phyloP scores from a whole-genome alignment of 2,329 filamentous ascomycete species.

The Exophiala bonariae region DNA sequence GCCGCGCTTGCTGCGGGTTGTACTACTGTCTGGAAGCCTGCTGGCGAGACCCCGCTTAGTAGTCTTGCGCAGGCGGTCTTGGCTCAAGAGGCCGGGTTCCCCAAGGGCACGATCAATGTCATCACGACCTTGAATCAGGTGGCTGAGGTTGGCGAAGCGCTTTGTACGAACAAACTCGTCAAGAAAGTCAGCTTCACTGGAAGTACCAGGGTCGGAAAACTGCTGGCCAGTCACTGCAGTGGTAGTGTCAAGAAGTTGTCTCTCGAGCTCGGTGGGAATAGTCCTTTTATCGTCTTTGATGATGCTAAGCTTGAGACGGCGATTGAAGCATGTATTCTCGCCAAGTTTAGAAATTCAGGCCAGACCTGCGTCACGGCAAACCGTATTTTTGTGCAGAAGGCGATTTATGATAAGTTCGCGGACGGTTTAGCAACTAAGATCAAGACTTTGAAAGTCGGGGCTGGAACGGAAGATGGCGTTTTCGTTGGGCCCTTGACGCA shows the following conservation, averaged over 20 bases:
- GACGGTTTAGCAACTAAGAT: conserved; percentile 70
- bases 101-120: conserved; percentile 37
- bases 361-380: conserved; percentile 53
- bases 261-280: conserved; percentile 48
- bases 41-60: conserved; percentile 38
- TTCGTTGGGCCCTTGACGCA: conserved; percentile 72
- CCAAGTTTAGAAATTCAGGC: conserved; percentile 29
- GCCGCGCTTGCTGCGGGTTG: conserved; percentile 41
- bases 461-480: conserved; percentile 67
- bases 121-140: conserved; percentile 68
- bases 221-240: conserved; percentile 36
- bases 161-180: conserved; percentile 32
- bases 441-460: conserved; percentile 71
- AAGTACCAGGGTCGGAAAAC: conserved; percentile 35
- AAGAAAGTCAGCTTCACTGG: conserved; percentile 35
- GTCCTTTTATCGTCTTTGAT: conserved; percentile 42
- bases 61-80: conserved; percentile 34
- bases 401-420: conserved; percentile 75
- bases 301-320: conserved; percentile 40
- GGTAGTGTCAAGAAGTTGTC: conserved; percentile 43
- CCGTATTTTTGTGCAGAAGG: conserved; percentile 75
- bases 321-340: conserved; percentile 26
- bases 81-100: conserved; percentile 36
- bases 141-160: conserved; percentile 63
- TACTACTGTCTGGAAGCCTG: conserved; percentile 39